Base-by-base conservation (phyloP, 2,329 filamentous ascomycete genomes). In the Mycosphaerella sp. region DNA sequence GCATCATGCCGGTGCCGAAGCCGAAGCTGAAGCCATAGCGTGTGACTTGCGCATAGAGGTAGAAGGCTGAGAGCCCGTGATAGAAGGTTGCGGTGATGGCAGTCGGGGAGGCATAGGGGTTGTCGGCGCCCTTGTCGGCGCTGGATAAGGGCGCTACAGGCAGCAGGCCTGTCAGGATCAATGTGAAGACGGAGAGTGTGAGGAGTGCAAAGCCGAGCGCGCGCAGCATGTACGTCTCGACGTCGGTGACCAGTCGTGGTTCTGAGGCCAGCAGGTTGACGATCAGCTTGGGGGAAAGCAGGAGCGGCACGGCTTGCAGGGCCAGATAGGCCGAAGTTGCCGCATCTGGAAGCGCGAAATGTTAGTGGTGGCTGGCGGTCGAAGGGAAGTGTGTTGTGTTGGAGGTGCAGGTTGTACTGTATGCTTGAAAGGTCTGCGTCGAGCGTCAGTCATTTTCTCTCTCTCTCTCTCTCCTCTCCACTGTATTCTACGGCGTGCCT, bases 181-280 rank as follows among this genome's bases (percentile, higher is more conserved):
- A 71, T n/a, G 79, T 78, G 10, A 86, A 71, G 6, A 83, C 66
- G 32, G 82, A 83, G 29, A 92, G 72, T 8, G 82, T 74, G 21
- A 90, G 73, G 43, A 89, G 78, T 31, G 82, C 74, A 53, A 91
- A 74, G 59, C 85, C 87, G 1, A 89, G 78, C 29, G 79, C 81
- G 41, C 87, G 85, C 48, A 82, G 82, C 68, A 91, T 84, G 76
- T 92, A 92, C 53, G 80, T 72, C 70, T 90, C 86, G 32, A 89
- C 75, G 23, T 72, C 83, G 79, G 70, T 52, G 78, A 77, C 51
- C 78, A 71, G 59, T 78, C 74, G 56, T 78, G 77, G 39, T 78
- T 74, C 48, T 78, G 76, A 2, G 78, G 77, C 36, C 84, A 67
- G 75, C 57, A 86, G 70, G 9, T 80, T 75, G 52, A 81, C 74